Evolutionary conservation across 345 rosid genomes (phyloP), one percentile per base, ranked within the genome.

Genomic region (Geranium brycei): DNA sequence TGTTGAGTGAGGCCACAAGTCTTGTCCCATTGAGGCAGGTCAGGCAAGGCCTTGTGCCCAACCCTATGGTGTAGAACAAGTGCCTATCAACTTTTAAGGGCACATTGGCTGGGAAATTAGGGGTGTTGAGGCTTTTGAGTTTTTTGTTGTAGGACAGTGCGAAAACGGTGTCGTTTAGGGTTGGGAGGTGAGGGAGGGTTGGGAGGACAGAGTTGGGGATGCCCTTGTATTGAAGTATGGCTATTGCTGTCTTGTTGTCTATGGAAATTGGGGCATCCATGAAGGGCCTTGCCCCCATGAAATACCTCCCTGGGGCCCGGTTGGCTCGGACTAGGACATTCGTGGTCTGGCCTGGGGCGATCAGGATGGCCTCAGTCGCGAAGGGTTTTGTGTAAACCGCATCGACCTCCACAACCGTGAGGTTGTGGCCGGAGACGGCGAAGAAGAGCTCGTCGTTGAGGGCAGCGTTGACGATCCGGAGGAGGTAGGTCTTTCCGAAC

Each of bases 321-420:
- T 84, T 75, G 35, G 96, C 87, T 62, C 64, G 82, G 64, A 91
- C 83, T 0, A 91, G 79, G 66, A 91, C 89, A 58, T 83, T 91
- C 14, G 97, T 86, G 55, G 97, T 91, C 67, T 91, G 97, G 14
- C 97, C 97, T 3, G 96, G 93, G 40, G 96, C 93, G 4, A 91
- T 61, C 17, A 91, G 74, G 32, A 85, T 76, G 16, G 80, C 53
- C 15, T 57, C 32, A 6, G 87, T 79, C 10, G 71, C 57, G 63
- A 82, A 80, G 8, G 90, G 87, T 61, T 82, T 85, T 1, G 82
- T 68, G 62, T 82, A 82, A 62, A 85, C 87, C 0, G 91, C 87
- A 13, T 85, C 91, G 16, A 85, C 78, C 68, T 85, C 87, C 10
- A 82, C 91, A 0, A 87, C 95, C 15, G 87, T 88, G 83, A 91